Evolutionary conservation across 108 stramenopile genomes (phyloP).

Genomic region (Chaetoceros tenuissimus): DNA sequence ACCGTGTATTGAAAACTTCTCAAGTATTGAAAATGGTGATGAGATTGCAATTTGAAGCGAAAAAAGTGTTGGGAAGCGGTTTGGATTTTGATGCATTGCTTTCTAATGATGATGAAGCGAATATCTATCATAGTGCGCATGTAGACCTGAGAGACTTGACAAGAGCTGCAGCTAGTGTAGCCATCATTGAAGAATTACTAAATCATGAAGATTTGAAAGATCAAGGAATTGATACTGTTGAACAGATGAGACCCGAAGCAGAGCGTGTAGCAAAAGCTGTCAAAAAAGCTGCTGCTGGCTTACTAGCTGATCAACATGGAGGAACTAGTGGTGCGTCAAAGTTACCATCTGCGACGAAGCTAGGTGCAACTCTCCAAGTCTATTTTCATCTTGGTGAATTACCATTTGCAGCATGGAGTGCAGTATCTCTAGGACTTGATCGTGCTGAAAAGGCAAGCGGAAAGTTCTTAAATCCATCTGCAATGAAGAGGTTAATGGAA

Average conservation of each 20-base stretch:
- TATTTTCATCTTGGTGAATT: slow-evolving; percentile 79
- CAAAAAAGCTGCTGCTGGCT: slow-evolving; percentile 42
- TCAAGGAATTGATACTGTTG: slow-evolving; percentile 47
- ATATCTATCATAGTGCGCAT: background rate
- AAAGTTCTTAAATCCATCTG: slow-evolving; percentile 32
- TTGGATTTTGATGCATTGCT: slow-evolving; percentile 37
- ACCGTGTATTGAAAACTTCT: slow-evolving; percentile 56
- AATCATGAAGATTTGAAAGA: slow-evolving; percentile 32
- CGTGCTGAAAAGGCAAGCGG: slow-evolving; percentile 44
- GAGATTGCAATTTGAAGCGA: slow-evolving; percentile 64
- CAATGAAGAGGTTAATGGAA: slow-evolving; percentile 27
- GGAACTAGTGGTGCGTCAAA: background rate
- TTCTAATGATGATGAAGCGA: background rate
- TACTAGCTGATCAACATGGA: slow-evolving; percentile 43
- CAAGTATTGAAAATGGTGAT: slow-evolving; percentile 74
- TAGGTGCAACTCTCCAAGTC: slow-evolving; percentile 79
- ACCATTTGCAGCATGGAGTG: slow-evolving; percentile 70
- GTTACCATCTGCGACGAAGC: slow-evolving; percentile 22
- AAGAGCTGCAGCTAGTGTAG: slow-evolving; percentile 67
- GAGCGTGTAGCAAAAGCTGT: slow-evolving; percentile 29
- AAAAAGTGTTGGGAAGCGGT: slow-evolving; percentile 45
- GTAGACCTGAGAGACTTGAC: slow-evolving; percentile 71
- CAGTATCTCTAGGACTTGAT: slow-evolving; percentile 44
- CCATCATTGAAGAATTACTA: slow-evolving; percentile 68
- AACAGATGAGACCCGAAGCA: slow-evolving; percentile 30